These are phyloP conservation scores for Sanguinoderma infundibulare DNA, from an alignment of 1,284 basidiomycete genomes.

Conservation along the genomic window DNA sequence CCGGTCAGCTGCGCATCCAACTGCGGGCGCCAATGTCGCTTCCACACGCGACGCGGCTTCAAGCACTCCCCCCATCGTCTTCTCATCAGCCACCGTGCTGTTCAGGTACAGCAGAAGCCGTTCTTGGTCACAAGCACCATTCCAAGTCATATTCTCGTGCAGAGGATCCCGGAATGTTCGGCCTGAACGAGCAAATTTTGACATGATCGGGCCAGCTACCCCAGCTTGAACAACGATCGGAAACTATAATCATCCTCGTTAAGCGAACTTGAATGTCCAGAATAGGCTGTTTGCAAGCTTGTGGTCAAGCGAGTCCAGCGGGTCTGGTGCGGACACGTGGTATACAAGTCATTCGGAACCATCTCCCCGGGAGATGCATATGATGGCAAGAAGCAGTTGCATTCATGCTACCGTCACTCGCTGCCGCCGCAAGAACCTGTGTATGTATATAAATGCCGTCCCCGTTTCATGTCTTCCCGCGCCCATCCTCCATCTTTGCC, in stretches of 20 bases:
- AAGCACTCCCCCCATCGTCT: not conserved
- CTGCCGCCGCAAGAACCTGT: not conserved
- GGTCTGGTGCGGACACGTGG: not conserved
- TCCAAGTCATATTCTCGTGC: not conserved
- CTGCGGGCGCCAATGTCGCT: not conserved
- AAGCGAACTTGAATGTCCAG: not conserved
- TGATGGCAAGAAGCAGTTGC: conserved; percentile 5
- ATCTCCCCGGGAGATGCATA: not conserved
- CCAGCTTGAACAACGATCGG: not conserved
- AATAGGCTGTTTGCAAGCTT: not conserved
- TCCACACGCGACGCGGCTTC: not conserved
- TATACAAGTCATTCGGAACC: not conserved
- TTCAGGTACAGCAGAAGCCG: conserved; percentile 3
- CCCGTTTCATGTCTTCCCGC: conserved; percentile 6
- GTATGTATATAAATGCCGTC: conserved; percentile 5
- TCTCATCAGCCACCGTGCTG: conserved; percentile 1
- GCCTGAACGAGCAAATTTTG: not conserved
- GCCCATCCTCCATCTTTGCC: conserved; percentile 3
- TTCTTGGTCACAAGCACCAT: not conserved
- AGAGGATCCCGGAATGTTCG: not conserved
- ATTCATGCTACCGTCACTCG: conserved; percentile 9
- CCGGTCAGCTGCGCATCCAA: not conserved
- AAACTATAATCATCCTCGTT: not conserved
- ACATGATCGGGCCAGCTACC: not conserved
- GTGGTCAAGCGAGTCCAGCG: not conserved